phyloP scores from a whole-genome alignment of 2,329 filamentous ascomycete genomes.

The Bimuria novae-zelandiae region DNA sequence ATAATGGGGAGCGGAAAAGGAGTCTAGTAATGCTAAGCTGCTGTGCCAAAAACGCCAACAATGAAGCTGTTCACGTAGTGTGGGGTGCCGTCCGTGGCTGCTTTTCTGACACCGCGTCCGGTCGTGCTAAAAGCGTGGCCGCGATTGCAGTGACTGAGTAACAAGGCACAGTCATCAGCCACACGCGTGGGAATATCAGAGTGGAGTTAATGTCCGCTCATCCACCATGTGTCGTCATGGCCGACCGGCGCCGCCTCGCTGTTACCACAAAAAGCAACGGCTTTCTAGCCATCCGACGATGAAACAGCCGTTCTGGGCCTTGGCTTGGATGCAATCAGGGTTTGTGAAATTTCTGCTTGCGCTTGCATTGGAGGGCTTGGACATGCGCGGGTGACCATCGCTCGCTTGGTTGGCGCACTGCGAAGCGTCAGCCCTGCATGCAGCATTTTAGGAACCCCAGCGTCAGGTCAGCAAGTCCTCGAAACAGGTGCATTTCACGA shows the following conservation, averaged over 20 bases:
- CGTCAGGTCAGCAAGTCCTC: constrained; percentile 1
- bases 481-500: neutral
- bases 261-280: neutral
- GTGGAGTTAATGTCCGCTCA: neutral
- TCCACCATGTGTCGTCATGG: neutral
- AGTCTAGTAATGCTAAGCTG: neutral
- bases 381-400: constrained; percentile 12
- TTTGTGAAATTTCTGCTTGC: constrained; percentile 14
- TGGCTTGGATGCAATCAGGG: constrained; percentile 1
- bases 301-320: constrained; percentile 1
- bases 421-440: constrained; percentile 26
- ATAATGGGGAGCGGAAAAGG: neutral
- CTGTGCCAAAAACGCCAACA: neutral
- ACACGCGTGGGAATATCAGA: neutral
- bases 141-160: neutral
- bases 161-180: neutral
- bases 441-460: constrained; percentile 20
- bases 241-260: neutral
- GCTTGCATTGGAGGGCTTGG: constrained; percentile 16
- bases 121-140: neutral
- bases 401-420: constrained; percentile 19
- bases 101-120: neutral
- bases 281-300: neutral
- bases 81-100: neutral
- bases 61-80: neutral